These are phyloP conservation scores for Penicillium ochrochloron DNA, from an alignment of 495 filamentous ascomycete species.

Conservation along the genomic window DNA sequence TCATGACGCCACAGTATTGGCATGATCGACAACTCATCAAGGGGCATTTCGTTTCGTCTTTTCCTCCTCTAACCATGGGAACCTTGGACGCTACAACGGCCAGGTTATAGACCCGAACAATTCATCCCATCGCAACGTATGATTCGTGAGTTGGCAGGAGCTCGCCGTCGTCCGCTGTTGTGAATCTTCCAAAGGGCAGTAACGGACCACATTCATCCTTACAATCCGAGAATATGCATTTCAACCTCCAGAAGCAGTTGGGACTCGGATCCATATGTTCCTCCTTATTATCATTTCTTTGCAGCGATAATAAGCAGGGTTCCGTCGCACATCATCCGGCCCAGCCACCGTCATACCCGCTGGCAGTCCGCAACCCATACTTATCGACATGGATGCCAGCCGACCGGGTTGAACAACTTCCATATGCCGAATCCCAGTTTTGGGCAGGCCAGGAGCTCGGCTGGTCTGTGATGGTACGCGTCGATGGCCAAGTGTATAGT, in stretches of 20 bases:
- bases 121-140: background rate
- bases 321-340: constrained; percentile 32
- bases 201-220: background rate
- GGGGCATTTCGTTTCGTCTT: constrained; percentile 1
- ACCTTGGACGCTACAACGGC: background rate
- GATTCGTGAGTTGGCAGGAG: background rate
- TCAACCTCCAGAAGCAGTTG: constrained; percentile 26
- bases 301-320: constrained; percentile 12
- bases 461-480: constrained; percentile 53
- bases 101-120: background rate
- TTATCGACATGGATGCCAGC: constrained; percentile 54
- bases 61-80: background rate
- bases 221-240: constrained; percentile 27
- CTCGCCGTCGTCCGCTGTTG: background rate
- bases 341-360: constrained; percentile 52
- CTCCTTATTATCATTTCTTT: constrained; percentile 26
- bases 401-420: constrained; percentile 41
- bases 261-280: constrained; percentile 33
- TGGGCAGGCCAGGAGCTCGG: constrained; percentile 54
- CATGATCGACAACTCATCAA: constrained; percentile 1
- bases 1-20: constrained; percentile 12
- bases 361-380: constrained; percentile 54
- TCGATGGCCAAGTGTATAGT: constrained; percentile 53
- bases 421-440: constrained; percentile 52
- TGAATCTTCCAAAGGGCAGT: background rate